Evolutionary conservation across 75 land plant species (phyloP).

Genomic region (Selaginella moellendorffii): DNA sequence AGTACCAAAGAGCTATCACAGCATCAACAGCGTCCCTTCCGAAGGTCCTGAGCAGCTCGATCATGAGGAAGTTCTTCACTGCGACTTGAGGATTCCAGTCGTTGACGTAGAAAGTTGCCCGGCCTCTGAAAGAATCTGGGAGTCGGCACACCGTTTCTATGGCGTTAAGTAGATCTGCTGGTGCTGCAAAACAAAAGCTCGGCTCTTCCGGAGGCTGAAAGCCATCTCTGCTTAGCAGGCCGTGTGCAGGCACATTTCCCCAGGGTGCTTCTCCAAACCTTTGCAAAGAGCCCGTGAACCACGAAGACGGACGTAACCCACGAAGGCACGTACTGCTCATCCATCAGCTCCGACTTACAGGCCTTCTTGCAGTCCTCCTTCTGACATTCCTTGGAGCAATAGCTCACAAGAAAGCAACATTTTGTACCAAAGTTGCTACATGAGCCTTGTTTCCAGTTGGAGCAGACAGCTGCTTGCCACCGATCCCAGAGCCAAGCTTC

Average conservation of each 20-base stretch:
- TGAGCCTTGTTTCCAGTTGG: no score
- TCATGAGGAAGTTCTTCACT: constrained; percentile 7
- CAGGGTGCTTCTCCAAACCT: neutral
- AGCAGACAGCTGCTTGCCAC: neutral
- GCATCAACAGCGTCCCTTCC: constrained; percentile 3
- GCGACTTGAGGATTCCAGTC: constrained; percentile 1
- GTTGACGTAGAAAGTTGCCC: constrained; percentile 1
- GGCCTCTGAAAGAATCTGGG: neutral
- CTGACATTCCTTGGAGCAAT: constrained; percentile 5
- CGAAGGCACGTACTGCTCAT: neutral
- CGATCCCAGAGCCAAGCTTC: neutral
- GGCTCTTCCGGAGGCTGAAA: neutral
- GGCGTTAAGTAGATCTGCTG: neutral
- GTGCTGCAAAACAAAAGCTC: neutral
- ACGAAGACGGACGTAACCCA: neutral
- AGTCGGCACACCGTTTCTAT: constrained; percentile 3
- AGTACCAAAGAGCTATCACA: constrained; percentile 5
- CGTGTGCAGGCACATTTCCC: constrained; percentile 8
- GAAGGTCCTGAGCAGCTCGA: constrained; percentile 1
- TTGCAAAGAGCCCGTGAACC: neutral
- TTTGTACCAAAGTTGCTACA: neutral
- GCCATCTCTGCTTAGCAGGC: neutral
- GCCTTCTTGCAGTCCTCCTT: neutral
- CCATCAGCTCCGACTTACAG: neutral
- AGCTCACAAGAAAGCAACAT: neutral